phyloP scores from a whole-genome alignment of 2,329 filamentous ascomycete species.

The Neofusicoccum laricinum region DNA sequence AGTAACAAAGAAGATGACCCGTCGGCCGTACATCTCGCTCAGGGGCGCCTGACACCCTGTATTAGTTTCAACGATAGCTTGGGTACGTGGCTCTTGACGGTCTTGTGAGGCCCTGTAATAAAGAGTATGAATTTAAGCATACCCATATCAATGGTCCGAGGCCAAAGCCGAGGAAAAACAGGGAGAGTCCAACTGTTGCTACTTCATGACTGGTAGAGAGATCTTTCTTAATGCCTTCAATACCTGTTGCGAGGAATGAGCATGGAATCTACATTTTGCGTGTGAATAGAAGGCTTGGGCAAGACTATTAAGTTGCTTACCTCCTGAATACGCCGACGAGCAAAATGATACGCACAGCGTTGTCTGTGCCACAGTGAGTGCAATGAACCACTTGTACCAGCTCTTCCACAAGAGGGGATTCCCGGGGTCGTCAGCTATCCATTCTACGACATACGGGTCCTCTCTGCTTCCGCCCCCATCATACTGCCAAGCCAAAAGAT shows the following conservation, averaged over 20 bases:
- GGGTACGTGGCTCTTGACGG: neutral
- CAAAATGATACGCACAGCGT: constrained; percentile 44
- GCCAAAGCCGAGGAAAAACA: constrained; percentile 45
- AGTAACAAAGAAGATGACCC: constrained; percentile 58
- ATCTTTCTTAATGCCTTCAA: constrained; percentile 36
- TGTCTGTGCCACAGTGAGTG: constrained; percentile 39
- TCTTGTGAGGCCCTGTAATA: neutral
- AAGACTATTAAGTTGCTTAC: constrained; percentile 20
- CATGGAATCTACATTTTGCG: too few relatives aligned
- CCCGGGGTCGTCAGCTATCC: constrained; percentile 46
- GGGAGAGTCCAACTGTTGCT: constrained; percentile 39
- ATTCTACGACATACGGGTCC: constrained; percentile 46
- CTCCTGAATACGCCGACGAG: constrained; percentile 41
- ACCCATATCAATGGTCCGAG: constrained; percentile 40
- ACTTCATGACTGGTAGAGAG: constrained; percentile 39
- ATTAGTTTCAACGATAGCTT: neutral
- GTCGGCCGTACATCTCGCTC: constrained; percentile 49
- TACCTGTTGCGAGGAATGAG: neutral
- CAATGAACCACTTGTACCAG: constrained; percentile 42
- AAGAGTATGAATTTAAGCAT: neutral
- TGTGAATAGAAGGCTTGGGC: too few relatives aligned
- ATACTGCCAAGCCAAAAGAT: constrained; percentile 39
- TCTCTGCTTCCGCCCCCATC: constrained; percentile 43
- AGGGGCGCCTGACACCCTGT: constrained; percentile 48
- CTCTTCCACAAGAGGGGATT: constrained; percentile 42